These are phyloP conservation scores for Ophiostoma himal-ulmi DNA, from an alignment of 2,329 filamentous ascomycete species.

Conservation along the genomic window DNA sequence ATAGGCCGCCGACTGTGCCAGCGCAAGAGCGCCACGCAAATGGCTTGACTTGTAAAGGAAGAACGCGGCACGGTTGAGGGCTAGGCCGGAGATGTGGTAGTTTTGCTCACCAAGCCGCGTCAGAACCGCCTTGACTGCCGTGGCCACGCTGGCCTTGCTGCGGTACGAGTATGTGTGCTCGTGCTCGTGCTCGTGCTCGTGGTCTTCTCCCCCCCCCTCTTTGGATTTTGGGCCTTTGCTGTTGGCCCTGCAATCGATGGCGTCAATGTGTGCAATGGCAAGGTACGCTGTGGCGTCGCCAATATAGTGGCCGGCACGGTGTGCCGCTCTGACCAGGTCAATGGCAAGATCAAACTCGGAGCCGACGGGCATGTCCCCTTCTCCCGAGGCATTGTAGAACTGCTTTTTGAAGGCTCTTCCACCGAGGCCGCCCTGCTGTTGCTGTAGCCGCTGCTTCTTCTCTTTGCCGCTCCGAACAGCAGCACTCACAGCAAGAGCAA, in stretches of 20 bases:
- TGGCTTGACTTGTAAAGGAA: constrained; percentile 30
- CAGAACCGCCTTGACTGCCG: constrained; percentile 27
- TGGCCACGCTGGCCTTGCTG: constrained; percentile 25
- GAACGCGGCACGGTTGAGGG: constrained; percentile 32
- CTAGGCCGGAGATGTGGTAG: constrained; percentile 28
- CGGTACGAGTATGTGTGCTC: background rate
- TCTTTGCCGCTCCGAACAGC: constrained; percentile 34
- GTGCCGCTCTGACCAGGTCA: constrained; percentile 38
- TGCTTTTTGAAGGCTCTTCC: no score
- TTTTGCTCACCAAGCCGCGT: constrained; percentile 26
- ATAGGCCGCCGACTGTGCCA: constrained; percentile 30
- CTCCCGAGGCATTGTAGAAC: background rate
- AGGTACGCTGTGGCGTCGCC: constrained; percentile 38
- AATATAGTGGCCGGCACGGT: constrained; percentile 39
- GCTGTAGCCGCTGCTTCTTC: constrained; percentile 8
- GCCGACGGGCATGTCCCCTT: background rate
- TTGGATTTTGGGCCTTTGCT: background rate
- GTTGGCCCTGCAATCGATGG: constrained; percentile 9
- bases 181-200: background rate
- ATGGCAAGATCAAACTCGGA: constrained; percentile 33
- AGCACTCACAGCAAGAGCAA: constrained; percentile 45
- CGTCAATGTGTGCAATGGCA: constrained; percentile 36
- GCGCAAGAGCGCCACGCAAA: constrained; percentile 29
- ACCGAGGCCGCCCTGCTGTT: background rate
- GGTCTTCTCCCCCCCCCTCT: no score